These are phyloP conservation scores for Biscogniauxia mediterranea DNA, from an alignment of 2,329 filamentous ascomycete species.

Conservation along the genomic window DNA sequence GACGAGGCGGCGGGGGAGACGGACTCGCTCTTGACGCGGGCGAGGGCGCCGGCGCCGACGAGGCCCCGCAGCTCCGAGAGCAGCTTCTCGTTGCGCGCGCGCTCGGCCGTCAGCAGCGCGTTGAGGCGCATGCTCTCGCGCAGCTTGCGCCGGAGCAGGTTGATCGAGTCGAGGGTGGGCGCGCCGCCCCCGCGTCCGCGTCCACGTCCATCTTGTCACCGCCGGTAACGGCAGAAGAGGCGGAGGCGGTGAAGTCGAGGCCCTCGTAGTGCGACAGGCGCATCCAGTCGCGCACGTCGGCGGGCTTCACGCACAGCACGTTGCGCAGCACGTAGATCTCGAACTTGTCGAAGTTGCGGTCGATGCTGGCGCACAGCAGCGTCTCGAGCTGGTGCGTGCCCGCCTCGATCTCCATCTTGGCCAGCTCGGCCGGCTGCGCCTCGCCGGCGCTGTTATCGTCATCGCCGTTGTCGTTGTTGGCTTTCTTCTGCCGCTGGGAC, in stretches of 20 bases:
- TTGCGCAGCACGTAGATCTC: conserved; percentile 91
- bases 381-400: conserved; percentile 85
- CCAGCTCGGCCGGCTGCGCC: conserved; percentile 39
- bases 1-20: conserved; percentile 1
- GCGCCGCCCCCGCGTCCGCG: neutral
- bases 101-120: conserved; percentile 55
- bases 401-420: conserved; percentile 73
- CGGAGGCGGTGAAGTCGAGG: conserved; percentile 43
- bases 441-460: conserved; percentile 42
- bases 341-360: conserved; percentile 82
- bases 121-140: conserved; percentile 52
- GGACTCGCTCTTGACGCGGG: conserved; percentile 29
- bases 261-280: conserved; percentile 82
- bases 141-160: conserved; percentile 69
- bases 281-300: conserved; percentile 72
- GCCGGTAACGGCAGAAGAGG: too few species aligned
- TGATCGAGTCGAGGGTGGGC: conserved; percentile 67
- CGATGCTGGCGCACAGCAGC: conserved; percentile 74
- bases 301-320: conserved; percentile 66
- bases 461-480: too few species aligned
- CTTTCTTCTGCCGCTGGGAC: conserved; percentile 25
- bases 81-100: conserved; percentile 42
- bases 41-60: conserved; percentile 16
- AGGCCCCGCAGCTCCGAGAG: conserved; percentile 34
- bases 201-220: neutral